phyloP scores from a whole-genome alignment of 805 yeast genomes.

The Saturnispora halmiae region DNA sequence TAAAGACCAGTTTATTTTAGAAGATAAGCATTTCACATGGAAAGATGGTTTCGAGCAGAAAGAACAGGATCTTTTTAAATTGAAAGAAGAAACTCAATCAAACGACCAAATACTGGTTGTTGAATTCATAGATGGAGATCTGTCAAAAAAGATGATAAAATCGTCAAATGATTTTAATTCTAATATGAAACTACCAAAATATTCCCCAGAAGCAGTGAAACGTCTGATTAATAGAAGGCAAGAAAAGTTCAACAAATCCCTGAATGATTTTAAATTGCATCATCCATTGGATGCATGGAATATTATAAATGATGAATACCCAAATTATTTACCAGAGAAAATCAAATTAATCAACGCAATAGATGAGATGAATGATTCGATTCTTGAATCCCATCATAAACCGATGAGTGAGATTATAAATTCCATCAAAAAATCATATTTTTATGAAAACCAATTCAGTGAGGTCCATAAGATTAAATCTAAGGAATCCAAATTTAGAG shows the following conservation, averaged over 20 bases:
- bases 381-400: slow-evolving; percentile 8
- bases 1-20: slow-evolving; percentile 49
- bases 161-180: slow-evolving; percentile 34
- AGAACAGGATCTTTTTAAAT: slow-evolving; percentile 42
- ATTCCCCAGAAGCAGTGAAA: slow-evolving; percentile 48
- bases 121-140: slow-evolving; percentile 64
- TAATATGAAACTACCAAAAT: slow-evolving; percentile 41
- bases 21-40: slow-evolving; percentile 36
- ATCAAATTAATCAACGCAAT: slow-evolving; percentile 52
- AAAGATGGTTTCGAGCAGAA: slow-evolving; percentile 48
- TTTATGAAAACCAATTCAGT: slow-evolving; percentile 58
- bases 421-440: slow-evolving; percentile 36
- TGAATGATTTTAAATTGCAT: slow-evolving; percentile 28
- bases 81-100: slow-evolving; percentile 32
- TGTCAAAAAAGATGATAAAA: slow-evolving; percentile 37
- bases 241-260: slow-evolving; percentile 37
- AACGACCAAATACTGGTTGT: slow-evolving; percentile 55
- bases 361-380: slow-evolving; percentile 40
- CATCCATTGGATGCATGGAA: slow-evolving; percentile 29
- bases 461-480: slow-evolving; percentile 37
- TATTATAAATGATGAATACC: slow-evolving; percentile 31
- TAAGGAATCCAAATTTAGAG: slow-evolving; percentile 37
- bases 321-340: slow-evolving; percentile 37
- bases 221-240: slow-evolving; percentile 52
- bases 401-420: slow-evolving; percentile 40